A percentile compares a stretch with the other conserved stretches of the same genome.
These are phyloP conservation scores for Chaetomium cochliodes DNA, from an alignment of 495 filamentous ascomycete genomes.

Conservation along the genomic window DNA sequence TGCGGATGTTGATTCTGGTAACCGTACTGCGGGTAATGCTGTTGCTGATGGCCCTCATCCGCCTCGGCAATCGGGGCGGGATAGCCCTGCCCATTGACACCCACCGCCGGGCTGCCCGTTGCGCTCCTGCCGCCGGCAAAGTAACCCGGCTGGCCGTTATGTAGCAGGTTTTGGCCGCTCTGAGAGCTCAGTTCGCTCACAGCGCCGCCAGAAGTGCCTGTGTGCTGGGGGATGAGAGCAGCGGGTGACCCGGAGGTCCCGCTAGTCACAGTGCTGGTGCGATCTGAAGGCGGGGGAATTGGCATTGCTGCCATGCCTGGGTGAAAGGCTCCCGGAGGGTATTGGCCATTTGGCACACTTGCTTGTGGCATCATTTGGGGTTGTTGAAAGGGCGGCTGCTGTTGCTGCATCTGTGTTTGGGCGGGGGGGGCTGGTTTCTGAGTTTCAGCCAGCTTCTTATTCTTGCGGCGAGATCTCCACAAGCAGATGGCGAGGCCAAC, in stretches of 20 bases:
- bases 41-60: constrained; percentile 18
- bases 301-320: not conserved
- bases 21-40: not conserved
- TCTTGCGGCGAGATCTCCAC: constrained; percentile 27
- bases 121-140: constrained; percentile 3
- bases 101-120: constrained; percentile 3
- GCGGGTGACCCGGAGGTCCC: not conserved
- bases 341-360: constrained; percentile 7
- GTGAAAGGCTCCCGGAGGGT: constrained; percentile 2
- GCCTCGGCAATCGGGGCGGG: constrained; percentile 22
- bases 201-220: constrained; percentile 22
- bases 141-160: constrained; percentile 11
- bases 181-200: constrained; percentile 25
- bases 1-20: constrained; percentile 10
- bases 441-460: constrained; percentile 19
- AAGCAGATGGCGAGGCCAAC: constrained; percentile 23
- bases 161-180: constrained; percentile 3
- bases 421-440: not conserved
- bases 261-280: not conserved
- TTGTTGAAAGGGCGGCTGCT: not conserved
- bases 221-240: constrained; percentile 21
- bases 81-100: constrained; percentile 1
- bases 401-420: constrained; percentile 1
- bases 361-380: constrained; percentile 12
- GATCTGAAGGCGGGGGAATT: not conserved